Base-by-base conservation (phyloP, 73 alveolate genomes). In the Loxodes magnus region DNA sequence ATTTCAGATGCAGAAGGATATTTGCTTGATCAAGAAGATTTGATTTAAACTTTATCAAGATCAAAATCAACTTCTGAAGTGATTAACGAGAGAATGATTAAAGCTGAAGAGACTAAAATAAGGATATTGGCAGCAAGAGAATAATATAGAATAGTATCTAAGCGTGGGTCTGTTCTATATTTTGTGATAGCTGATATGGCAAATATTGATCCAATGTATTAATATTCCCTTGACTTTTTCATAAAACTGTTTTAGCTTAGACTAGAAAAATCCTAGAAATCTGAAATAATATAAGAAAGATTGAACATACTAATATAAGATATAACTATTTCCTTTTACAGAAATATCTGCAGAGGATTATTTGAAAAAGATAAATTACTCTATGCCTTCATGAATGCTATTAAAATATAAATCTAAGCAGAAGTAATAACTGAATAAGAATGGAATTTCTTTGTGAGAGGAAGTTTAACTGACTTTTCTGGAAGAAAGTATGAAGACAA, bases 151-250 rank as follows among this genome's bases (percentile, higher is more conserved):
- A 46, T 14, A 44, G 99, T 96, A 5, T 97, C 99, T 21, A 85
- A 80, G 22, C 71, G 98, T 53, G 98, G 98, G 23, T 74, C 97
- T 33, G 91, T 94, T 28, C 82, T 96, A 51, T 96, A 87, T 75
- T 96, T 96, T 52, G 99, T 94, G 37, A 91, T 96, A 4, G 90
- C 96, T 22, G 99, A 94, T 60, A 62, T 91, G 52, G 46, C 39
- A 46, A 25, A 25, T 10, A 46, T 46, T 10, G 59, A 46, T 3
- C 59, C 59, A 10, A 46, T 46, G 59, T 96, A 96, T 71, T 95
- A 96, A 80, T 96, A 87, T 71, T 87, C 98, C 22, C 82, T 96
- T 31, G 77, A 74, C 77, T 96, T 94, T 79, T 83, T 96, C 28
- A 72, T 87, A 79, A 71, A 81, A 54, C 85, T 96, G 56, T 96